phyloP scores from a whole-genome alignment of 176 grass and related monocot genomes.

The Luzula sylvatica region DNA sequence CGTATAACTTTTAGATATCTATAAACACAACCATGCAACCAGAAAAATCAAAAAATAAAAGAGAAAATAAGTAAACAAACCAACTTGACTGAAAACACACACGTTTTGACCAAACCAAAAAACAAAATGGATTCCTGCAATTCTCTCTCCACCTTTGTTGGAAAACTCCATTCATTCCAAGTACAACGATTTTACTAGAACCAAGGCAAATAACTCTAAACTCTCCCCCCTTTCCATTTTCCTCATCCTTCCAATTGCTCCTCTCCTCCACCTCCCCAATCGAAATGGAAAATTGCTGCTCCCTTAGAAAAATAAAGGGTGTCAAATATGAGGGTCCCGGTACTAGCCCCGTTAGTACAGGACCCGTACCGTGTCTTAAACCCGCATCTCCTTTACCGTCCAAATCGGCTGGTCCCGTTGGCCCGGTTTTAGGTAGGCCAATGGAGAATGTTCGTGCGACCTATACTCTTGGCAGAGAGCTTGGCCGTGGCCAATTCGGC shows the following conservation, averaged over 20 bases:
- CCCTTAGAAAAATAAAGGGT: constrained; percentile 23
- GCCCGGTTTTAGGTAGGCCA: constrained; percentile 44
- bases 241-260: constrained; percentile 4
- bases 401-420: constrained; percentile 25
- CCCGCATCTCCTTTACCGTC: constrained; percentile 7
- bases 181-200: neutral
- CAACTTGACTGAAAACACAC: too few species aligned
- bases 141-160: constrained; percentile 10
- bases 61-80: too few species aligned
- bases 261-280: constrained; percentile 21
- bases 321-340: neutral
- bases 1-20: too few species aligned
- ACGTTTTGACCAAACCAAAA: too few species aligned
- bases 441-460: constrained; percentile 53
- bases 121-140: constrained; percentile 1
- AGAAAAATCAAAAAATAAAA: too few species aligned
- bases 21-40: too few species aligned
- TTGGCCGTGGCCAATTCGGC: constrained; percentile 81
- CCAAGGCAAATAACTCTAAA: constrained; percentile 5
- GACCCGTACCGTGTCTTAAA: neutral
- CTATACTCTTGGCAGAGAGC: constrained; percentile 66
- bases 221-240: constrained; percentile 12
- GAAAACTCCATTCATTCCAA: neutral
- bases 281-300: constrained; percentile 60
- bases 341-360: neutral